phyloP scores from a whole-genome alignment of 805 yeast genomes.

The Lachancea waltii region DNA sequence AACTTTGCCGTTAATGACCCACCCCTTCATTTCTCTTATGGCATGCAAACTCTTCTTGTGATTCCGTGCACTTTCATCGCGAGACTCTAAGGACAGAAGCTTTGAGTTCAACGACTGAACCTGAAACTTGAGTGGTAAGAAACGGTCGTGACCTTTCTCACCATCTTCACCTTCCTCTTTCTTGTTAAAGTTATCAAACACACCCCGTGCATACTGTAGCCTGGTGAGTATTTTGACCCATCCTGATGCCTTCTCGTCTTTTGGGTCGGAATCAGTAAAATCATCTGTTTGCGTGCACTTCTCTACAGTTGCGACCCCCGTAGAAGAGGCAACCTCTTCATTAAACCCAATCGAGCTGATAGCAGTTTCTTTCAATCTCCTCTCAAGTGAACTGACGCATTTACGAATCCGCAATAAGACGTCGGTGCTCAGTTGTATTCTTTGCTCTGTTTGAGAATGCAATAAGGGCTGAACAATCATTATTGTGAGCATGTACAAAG shows the following conservation, averaged over 20 bases:
- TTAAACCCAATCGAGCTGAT: constrained; percentile 39
- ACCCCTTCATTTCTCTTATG: constrained; percentile 37
- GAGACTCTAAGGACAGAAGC: not conserved
- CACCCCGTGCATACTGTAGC: constrained; percentile 26
- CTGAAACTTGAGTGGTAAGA: constrained; percentile 24
- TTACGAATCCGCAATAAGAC: constrained; percentile 29
- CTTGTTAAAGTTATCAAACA: constrained; percentile 25
- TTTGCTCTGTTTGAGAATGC: constrained; percentile 34
- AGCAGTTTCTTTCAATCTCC: constrained; percentile 32
- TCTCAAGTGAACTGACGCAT: constrained; percentile 24
- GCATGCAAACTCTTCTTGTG: constrained; percentile 19
- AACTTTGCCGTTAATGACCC: constrained; percentile 35
- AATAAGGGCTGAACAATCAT: constrained; percentile 38
- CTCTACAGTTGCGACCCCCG: constrained; percentile 19
- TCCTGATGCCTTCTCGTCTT: not conserved
- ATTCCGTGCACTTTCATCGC: not conserved
- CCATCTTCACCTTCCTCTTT: constrained; percentile 15
- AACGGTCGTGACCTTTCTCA: constrained; percentile 10
- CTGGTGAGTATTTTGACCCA: constrained; percentile 22
- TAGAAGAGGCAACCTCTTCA: constrained; percentile 35
- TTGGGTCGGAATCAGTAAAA: too few relatives aligned
- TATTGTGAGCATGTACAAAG: constrained; percentile 17
- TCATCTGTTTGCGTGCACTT: constrained; percentile 25
- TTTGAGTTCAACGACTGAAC: constrained; percentile 7
- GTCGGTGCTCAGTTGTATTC: constrained; percentile 31